Base-by-base conservation (phyloP, 306 rosid species). In the Gynostemma pentaphyllum region DNA sequence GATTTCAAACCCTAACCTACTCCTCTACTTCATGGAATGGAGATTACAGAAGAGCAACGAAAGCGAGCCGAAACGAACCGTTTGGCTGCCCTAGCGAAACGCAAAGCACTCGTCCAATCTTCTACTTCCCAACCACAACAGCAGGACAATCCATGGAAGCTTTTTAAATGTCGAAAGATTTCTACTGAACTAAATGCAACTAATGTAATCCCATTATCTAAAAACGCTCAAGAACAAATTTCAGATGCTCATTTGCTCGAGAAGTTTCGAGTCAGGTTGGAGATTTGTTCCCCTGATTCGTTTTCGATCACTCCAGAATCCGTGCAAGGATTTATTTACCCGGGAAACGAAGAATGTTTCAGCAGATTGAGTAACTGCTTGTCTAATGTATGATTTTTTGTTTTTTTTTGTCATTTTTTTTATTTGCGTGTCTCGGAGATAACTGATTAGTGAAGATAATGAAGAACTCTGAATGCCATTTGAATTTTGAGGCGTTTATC, bases 61-160 rank as follows among this genome's bases (percentile, higher is more conserved):
- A 78, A 74, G 45, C 88, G 79, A 74, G 82, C 80, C 5, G 90
- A 91, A 72, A 81, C 89, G 18, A 91, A 91, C 64, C 92, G 92
- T 8, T 49, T 70, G 16, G 96, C 92, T 0, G 98, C 96, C 57
- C 24, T 91, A 41, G 92, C 85, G 6, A 91, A 84, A 72, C 95
- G 96, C 52, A 83, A 83, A 65, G 86, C 82, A 0, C 66, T 83
- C 54, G 21, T 69, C 23, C 83, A 87, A 70, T 72, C 86, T 53
- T 57, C 46, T 16, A 67, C 26, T 16, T 61, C 6, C 1, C 79
- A 69, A 18, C 67, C 15, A 9, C 77, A 2, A 4, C 54, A n/a
- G 9, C 73, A 63, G 42, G 64, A 70, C 5, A n/a, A n/a, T n/a
- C 82, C 79, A 0, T 85, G 90, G 82, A 72, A 78, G 22, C 90